phyloP scores from a whole-genome alignment of 2,329 filamentous ascomycete species.

The Cladophialophora bantiana region DNA sequence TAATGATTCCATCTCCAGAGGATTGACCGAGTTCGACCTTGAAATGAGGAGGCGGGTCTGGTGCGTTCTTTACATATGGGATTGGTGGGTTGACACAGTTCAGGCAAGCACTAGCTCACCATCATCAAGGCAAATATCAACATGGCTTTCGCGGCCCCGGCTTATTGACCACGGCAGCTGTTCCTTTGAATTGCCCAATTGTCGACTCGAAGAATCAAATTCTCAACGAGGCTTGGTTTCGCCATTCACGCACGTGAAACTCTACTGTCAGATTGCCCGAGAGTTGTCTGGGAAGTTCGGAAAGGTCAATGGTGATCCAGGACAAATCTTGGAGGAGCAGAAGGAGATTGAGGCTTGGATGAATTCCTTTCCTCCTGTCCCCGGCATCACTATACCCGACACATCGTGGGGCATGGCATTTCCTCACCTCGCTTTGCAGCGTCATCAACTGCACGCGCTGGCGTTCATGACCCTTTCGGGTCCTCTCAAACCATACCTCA shows the following conservation, averaged over 20 bases:
- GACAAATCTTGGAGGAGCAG: neutral
- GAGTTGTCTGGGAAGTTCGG: neutral
- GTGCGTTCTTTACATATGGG: conserved; percentile 1
- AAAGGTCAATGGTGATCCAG: neutral
- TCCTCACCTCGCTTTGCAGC: no score
- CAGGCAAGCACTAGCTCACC: neutral
- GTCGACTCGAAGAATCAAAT: neutral
- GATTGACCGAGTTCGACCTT: neutral
- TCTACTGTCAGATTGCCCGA: neutral
- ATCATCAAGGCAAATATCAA: conserved; percentile 1
- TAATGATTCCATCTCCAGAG: neutral
- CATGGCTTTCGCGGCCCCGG: neutral
- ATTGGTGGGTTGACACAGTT: neutral
- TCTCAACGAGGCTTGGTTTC: neutral
- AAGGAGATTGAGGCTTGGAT: neutral
- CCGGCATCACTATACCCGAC: no score
- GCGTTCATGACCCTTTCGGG: no score
- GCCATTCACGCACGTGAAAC: conserved; percentile 3
- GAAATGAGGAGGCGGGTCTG: conserved; percentile 3
- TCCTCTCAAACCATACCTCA: no score
- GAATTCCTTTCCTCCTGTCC: conserved; percentile 3
- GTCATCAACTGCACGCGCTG: no score
- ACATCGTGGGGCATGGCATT: no score
- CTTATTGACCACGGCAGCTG: conserved; percentile 3
- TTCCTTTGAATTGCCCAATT: neutral